Percentiles rank a stretch among this genome's conserved stretches.
These are phyloP conservation scores for Pachyrhizus erosus DNA, from an alignment of 306 rosid genomes.

Conservation along the genomic window DNA sequence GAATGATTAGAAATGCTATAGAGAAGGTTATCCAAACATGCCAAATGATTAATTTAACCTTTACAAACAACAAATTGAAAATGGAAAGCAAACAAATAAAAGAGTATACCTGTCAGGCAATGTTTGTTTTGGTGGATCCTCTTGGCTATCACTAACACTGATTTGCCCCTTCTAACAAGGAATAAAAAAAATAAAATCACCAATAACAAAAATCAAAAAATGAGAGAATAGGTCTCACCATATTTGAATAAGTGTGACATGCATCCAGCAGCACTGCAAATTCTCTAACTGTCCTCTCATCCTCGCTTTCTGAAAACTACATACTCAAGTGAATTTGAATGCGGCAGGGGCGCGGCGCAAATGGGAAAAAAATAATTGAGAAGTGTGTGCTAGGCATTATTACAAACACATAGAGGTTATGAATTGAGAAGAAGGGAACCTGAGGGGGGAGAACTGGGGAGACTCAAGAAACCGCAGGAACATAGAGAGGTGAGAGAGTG, in stretches of 20 bases:
- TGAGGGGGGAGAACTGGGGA: slow-evolving; percentile 66
- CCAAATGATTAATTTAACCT: not conserved
- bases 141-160: slow-evolving; percentile 40
- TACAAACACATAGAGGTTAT: not conserved
- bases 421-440: slow-evolving; percentile 49
- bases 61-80: not conserved
- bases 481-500: slow-evolving; percentile 71
- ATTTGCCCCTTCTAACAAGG: slow-evolving; percentile 55
- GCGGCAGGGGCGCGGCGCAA: not conserved
- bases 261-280: slow-evolving; percentile 78
- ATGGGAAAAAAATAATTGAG: not conserved
- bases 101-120: slow-evolving; percentile 71
- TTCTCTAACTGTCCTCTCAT: slow-evolving; percentile 83
- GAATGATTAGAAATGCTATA: not conserved
- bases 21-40: not conserved
- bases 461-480: slow-evolving; percentile 77
- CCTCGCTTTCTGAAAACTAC: slow-evolving; percentile 85
- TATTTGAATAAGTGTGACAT: slow-evolving; percentile 46
- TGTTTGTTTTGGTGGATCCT: slow-evolving; percentile 50
- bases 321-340: slow-evolving; percentile 64
- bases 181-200: slow-evolving; percentile 18
- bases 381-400: not conserved
- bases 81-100: slow-evolving; percentile 12
- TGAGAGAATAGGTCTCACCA: slow-evolving; percentile 49
- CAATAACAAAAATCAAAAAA: not conserved